Percentiles rank a stretch among this genome's conserved stretches.
Conservation (phyloP, 2,329 filamentous ascomycete genomes). For the Nectriaceae sp. region DNA sequence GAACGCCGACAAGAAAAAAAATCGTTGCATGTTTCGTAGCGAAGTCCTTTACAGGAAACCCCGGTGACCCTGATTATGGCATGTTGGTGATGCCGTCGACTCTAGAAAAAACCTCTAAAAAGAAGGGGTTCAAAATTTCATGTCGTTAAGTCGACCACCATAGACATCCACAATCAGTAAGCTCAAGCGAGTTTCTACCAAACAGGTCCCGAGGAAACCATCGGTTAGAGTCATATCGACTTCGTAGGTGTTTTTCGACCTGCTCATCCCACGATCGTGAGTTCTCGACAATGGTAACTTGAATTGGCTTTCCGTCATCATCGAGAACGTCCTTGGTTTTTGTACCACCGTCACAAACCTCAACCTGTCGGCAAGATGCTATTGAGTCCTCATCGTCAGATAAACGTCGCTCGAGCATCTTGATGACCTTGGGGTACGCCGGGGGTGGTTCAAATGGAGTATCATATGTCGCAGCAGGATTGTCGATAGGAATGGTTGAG, state of each 20-base stretch:
- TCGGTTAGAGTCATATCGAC: constrained; percentile 2
- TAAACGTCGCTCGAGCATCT: constrained; percentile 56
- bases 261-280: constrained; percentile 6
- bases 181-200: constrained; percentile 30
- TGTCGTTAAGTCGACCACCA: constrained; percentile 55
- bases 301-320: constrained; percentile 40
- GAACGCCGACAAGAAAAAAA: too few species aligned
- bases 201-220: constrained; percentile 16
- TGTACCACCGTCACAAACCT: constrained; percentile 42
- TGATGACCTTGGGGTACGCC: constrained; percentile 54
- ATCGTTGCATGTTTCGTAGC: too few species aligned
- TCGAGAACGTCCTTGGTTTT: constrained; percentile 39
- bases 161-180: constrained; percentile 55
- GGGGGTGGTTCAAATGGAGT: constrained; percentile 14
- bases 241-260: neutral
- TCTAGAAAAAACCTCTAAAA: too few species aligned
- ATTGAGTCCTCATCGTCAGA: constrained; percentile 30
- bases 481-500: constrained; percentile 3
- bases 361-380: constrained; percentile 51
- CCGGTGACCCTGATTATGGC: too few species aligned
- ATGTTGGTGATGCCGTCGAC: too few species aligned
- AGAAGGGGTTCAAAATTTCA: too few species aligned
- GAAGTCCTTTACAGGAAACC: too few species aligned
- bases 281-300: constrained; percentile 47
- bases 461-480: constrained; percentile 11